Base-by-base conservation (phyloP, 1,139 yeast genomes). In the Wickerhamomyces sp. region DNA sequence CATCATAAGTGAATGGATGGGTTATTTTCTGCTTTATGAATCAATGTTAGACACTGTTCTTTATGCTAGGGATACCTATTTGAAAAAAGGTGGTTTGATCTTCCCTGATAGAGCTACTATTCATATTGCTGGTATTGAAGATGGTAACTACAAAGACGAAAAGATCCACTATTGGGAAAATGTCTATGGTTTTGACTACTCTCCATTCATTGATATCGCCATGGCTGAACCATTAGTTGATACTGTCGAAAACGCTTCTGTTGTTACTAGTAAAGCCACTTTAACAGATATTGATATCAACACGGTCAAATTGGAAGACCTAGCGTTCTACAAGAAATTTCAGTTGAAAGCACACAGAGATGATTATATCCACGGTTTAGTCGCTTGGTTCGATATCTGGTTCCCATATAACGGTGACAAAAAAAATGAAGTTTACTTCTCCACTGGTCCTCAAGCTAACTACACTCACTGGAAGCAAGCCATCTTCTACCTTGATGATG, bases 1-100 rank as follows among this genome's bases (percentile, higher is more conserved):
- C 57, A 94, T 94, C 58, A 85, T 94, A 50, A 84, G 95, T 52
- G 99, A 94, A 70, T 94, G 99, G 99, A 94, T 94, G 99, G 99
- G 99, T 18, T 94, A 94, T 71, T 94, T 94, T 63, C 71, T 94
- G 60, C 73, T 94, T 48, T 94, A 93, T 64, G 99, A 94, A 73
- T 87, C 96, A 52, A 94, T 94, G 99, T 77, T 94, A 66, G 99
- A 94, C 66, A 90, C 99, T 35, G 99, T 94, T 26, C 73, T 94
- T 54, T 79, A 80, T 56, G 99, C 99, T 33, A 81, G 99, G 69
- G 99, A 94, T 70, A 80, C 77, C 66, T 94, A 90, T 66, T 77
- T 94, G 62, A 89, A 76, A 35, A 76, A 82, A 61, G 95, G 85
- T 40, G 99, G 99, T 10, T 74, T 91, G 55, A 89, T 94, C 51